These are phyloP conservation scores for Colletotrichum sp. DNA, from an alignment of 2,329 filamentous ascomycete genomes.

Conservation along the genomic window DNA sequence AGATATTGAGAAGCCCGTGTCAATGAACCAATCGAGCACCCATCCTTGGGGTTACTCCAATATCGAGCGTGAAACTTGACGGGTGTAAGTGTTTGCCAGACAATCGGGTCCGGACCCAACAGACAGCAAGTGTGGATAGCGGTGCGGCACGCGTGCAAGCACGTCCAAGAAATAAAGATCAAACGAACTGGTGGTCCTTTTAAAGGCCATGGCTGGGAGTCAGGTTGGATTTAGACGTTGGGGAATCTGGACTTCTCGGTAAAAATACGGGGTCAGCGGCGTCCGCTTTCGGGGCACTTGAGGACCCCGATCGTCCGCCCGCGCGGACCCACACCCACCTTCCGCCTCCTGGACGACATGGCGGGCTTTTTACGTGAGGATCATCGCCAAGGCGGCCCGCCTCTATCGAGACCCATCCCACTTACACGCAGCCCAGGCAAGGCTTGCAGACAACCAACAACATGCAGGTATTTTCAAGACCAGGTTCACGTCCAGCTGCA, in stretches of 20 bases:
- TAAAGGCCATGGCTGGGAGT: background rate
- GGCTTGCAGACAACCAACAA: background rate
- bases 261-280: constrained; percentile 14
- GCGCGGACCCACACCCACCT: background rate
- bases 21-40: background rate
- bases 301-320: constrained; percentile 5
- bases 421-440: background rate
- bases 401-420: constrained; percentile 3
- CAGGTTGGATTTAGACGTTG: constrained; percentile 1
- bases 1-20: background rate
- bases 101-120: background rate
- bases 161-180: background rate
- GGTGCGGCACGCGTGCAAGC: background rate
- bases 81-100: background rate
- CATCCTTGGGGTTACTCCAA: background rate
- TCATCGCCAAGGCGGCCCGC: constrained; percentile 5
- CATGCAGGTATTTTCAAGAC: background rate
- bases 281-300: constrained; percentile 11
- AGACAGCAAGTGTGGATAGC: background rate
- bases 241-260: constrained; percentile 12
- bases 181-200: background rate
- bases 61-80: background rate
- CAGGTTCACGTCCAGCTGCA: background rate
- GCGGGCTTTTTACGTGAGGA: background rate
- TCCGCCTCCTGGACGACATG: background rate